Evolutionary conservation across 306 rosid species (phyloP), one percentile per base, ranked within the genome.

Genomic region (Delonix regia): DNA sequence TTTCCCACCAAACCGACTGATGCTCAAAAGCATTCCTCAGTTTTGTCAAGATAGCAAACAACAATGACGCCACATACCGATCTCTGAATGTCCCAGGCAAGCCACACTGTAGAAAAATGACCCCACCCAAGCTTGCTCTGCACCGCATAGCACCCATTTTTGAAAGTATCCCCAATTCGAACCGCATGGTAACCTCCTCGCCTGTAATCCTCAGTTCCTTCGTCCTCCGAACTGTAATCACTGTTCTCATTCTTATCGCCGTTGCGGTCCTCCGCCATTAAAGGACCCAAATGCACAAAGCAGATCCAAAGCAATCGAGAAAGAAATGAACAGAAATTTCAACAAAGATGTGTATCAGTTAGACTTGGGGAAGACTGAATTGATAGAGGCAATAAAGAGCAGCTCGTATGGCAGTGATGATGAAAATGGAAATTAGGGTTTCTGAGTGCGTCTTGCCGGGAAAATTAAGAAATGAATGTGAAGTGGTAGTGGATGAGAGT

Each of bases 61-160:
- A 81, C 30, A 14, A 74, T 5, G 67, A 44, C 62, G 55, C 55
- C 18, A 83, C 86, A 0, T 42, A 84, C 82, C 78, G 79, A 83
- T 77, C 69, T 85, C 30, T 79, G 89, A 47, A 85, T 86, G 72
- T 95, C 99, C 98, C 99, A 95, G 25, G 99, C 98, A 69, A 95
- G 99, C 98, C 99, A 95, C 4, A 95, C 99, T 9, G 99, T 95
- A 56, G 99, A 95, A 86, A 95, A 95, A 75, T 95, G 99, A 64
- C 99, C 99, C 99, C 99, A 95, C 72, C 99, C 99, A 36, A 95
- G 99, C 89, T 95, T 95, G 81, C 89, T 87, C 88, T 89, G 99
- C 22, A 95, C 92, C 41, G 88, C 97, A 48, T 95, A 92, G 27
- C 89, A 86, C 24, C 98, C 95, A 60, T 75, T 80, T 81, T 91